phyloP scores from a whole-genome alignment of 495 filamentous ascomycete species.

The Penicillium desertorum region DNA sequence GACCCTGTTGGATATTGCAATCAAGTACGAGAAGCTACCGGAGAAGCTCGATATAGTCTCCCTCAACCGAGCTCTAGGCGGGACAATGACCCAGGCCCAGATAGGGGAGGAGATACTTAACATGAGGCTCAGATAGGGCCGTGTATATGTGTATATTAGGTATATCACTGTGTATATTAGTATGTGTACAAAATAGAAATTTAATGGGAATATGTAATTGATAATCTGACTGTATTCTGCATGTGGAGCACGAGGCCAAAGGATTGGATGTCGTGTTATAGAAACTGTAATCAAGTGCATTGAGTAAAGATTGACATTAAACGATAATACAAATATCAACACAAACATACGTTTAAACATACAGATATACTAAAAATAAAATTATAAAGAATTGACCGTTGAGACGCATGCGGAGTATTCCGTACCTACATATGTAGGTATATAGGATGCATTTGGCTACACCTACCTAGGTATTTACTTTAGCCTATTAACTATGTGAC shows the following conservation, averaged over 20 bases:
- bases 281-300: no score
- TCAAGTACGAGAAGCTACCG: constrained; percentile 32
- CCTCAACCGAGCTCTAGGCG: constrained; percentile 38
- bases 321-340: no score
- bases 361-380: neutral
- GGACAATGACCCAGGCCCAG: constrained; percentile 31
- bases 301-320: no score
- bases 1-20: constrained; percentile 34
- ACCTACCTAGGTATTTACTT: no score
- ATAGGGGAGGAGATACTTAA: constrained; percentile 13
- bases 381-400: constrained; percentile 10
- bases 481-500: no score
- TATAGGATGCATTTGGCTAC: no score
- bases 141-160: no score
- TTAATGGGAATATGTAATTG: neutral
- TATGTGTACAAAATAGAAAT: neutral
- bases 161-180: constrained; percentile 1
- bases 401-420: constrained; percentile 11
- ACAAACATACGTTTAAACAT: no score
- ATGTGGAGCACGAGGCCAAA: constrained; percentile 15
- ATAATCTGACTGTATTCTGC: neutral
- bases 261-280: constrained; percentile 11
- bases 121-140: neutral
- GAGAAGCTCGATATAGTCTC: constrained; percentile 18
- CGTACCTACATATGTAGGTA: no score